Evolutionary conservation across 148 eudicot genomes (phyloP).

Genomic region (Fagopyrum tataricum): DNA sequence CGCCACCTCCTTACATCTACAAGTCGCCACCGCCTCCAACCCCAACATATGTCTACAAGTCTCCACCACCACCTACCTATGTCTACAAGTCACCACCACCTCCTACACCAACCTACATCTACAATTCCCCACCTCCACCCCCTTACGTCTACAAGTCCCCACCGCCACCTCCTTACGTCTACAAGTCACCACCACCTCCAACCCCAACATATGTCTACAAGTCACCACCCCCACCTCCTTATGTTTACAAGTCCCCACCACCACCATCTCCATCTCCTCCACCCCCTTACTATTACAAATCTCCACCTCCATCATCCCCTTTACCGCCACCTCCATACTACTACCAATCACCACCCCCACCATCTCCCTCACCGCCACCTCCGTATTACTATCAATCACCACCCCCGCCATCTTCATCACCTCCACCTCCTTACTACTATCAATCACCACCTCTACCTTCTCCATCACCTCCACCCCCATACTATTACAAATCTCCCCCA

Average conservation of each 20-base stretch:
- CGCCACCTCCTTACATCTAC: slow-evolving; percentile 14
- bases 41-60: not conserved
- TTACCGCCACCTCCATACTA: slow-evolving; percentile 19
- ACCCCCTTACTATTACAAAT: no score
- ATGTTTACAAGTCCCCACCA: no score
- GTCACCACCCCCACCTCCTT: slow-evolving; percentile 25
- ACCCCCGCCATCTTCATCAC: slow-evolving; percentile 20
- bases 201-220: not conserved
- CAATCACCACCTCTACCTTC: slow-evolving; percentile 29
- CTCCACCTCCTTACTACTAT: slow-evolving; percentile 31
- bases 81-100: no score
- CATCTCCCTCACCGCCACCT: not conserved
- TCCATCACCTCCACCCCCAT: slow-evolving; percentile 31
- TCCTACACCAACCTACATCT: no score
- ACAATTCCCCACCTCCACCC: no score
- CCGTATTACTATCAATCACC: slow-evolving; percentile 15
- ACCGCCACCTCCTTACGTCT: slow-evolving; percentile 14
- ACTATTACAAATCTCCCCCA: slow-evolving; percentile 22
- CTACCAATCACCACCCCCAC: slow-evolving; percentile 30
- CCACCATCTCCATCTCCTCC: no score
- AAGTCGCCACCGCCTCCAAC: slow-evolving; percentile 9
- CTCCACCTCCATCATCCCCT: slow-evolving; percentile 18
- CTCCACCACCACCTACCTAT: slow-evolving; percentile 24
- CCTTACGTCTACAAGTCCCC: no score
- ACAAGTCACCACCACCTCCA: slow-evolving; percentile 10